Evolutionary conservation across 2,329 filamentous ascomycete species (phyloP).

Genomic region (Cladosporium austrohemisphaericum): DNA sequence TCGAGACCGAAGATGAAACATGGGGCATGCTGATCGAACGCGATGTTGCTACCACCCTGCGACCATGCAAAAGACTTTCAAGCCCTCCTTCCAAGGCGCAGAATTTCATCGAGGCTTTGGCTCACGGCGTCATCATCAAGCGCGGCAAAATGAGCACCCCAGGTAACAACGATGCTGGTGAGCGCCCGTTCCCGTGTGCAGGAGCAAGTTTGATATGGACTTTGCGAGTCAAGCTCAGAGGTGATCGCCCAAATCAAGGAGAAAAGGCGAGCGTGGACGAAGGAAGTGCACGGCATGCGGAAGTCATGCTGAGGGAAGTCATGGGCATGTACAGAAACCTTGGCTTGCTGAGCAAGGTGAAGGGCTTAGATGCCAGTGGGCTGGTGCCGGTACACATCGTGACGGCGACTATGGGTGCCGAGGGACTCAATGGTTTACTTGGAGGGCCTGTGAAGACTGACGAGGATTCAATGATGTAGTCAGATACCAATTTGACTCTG

Average conservation of each 20-base stretch:
- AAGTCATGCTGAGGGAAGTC: slow-evolving; percentile 66
- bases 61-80: neutral
- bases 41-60: slow-evolving; percentile 28
- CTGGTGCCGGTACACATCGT: slow-evolving; percentile 76
- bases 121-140: slow-evolving; percentile 43
- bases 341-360: slow-evolving; percentile 64
- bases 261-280: slow-evolving; percentile 26
- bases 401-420: slow-evolving; percentile 64
- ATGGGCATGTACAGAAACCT: slow-evolving; percentile 65
- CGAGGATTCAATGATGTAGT: too few species aligned
- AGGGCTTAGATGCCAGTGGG: slow-evolving; percentile 49
- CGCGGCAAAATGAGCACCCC: slow-evolving; percentile 26
- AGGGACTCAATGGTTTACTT: slow-evolving; percentile 48
- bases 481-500: too few species aligned
- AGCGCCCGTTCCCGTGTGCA: slow-evolving; percentile 27
- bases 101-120: slow-evolving; percentile 31
- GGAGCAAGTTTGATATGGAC: slow-evolving; percentile 47
- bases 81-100: neutral
- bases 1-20: slow-evolving; percentile 70
- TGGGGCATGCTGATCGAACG: slow-evolving; percentile 65
- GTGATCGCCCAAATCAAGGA: slow-evolving; percentile 20
- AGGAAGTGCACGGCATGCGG: slow-evolving; percentile 40
- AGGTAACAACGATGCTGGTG: neutral
- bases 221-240: slow-evolving; percentile 38
- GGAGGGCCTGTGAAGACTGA: too few species aligned